Evolutionary conservation across 805 yeast genomes (phyloP), one percentile per base, ranked within the genome.

Genomic region (Candida nemodendra): DNA sequence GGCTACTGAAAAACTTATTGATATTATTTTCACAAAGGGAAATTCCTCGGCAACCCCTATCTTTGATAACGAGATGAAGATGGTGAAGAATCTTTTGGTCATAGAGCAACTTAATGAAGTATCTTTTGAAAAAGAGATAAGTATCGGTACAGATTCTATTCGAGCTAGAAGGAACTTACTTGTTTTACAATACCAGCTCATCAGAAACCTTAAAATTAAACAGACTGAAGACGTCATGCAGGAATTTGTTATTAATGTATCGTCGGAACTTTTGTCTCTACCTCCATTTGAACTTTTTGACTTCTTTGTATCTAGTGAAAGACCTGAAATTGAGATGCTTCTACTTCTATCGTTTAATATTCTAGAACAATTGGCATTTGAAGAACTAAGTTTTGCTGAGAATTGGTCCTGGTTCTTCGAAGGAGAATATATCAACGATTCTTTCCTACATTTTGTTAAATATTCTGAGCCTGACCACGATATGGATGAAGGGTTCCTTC

Each of bases 21-120:
- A 42, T 15, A 38, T 48, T 12, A 48, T 36, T 1, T 46, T 51
- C 28, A 38, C 50, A 2, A 41, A 45, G n/a, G 19, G 16, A 8
- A 39, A 42, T 12, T 15, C 39, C 2, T 5, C 7, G 2, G 28
- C 33, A 9, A 37, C 34, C 5, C 50, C 47, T 3, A 38, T 52
- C 3, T 49, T 54, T 27, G 39, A 41, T 8, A 50, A 53, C 27
- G 55, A 51, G 18, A 34, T 42, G 19, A 36, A 36, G 12, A 13
- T 43, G 18, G 27, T 38, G 18, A 46, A 41, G 25, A 25, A 25
- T 8, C 23, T 15, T 4, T 18, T 39, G 9, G 14, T 34, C 5
- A 28, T 32, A 2, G 33, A 36, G 15, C 39, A 38, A 8, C 23
- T 33, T 4, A 34, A 26, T 9, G 30, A 32, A 11, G 32, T 21